Evolutionary conservation across 108 stramenopile genomes (phyloP).

Genomic region (Skeletonema marinoi): DNA sequence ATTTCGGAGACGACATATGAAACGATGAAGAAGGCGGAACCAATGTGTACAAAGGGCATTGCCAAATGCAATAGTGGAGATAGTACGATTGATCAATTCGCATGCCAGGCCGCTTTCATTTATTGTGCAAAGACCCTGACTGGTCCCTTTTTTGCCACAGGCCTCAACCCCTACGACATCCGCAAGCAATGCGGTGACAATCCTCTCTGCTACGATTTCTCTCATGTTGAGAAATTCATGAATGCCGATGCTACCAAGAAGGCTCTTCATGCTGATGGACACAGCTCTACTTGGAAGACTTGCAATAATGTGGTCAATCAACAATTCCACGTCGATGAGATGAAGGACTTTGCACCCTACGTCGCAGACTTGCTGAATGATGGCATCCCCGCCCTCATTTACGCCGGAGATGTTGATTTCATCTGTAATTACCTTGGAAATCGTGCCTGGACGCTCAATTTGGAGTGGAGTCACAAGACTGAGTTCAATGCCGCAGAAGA

Average conservation of each 20-base stretch:
- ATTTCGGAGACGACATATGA: conserved; percentile 75
- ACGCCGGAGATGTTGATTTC: conserved; percentile 97
- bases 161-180: conserved; percentile 96
- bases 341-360: conserved; percentile 83
- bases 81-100: conserved; percentile 58
- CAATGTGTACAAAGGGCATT: conserved; percentile 80
- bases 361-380: conserved; percentile 86
- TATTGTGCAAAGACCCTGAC: conserved; percentile 82
- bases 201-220: conserved; percentile 96
- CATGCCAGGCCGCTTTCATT: conserved; percentile 81
- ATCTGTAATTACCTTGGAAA: conserved; percentile 98
- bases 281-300: conserved; percentile 69
- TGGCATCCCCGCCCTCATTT: conserved; percentile 89
- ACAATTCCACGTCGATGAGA: conserved; percentile 91
- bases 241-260: conserved; percentile 78
- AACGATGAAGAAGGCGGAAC: conserved; percentile 74
- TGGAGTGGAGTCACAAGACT: conserved; percentile 85
- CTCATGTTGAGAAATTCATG: conserved; percentile 80
- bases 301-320: conserved; percentile 90
- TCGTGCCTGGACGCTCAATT: conserved; percentile 51
- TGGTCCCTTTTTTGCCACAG: conserved; percentile 85
- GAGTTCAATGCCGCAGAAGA: conserved; percentile 87
- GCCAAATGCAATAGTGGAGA: conserved; percentile 79
- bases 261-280: conserved; percentile 73
- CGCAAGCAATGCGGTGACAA: conserved; percentile 75